phyloP scores from a whole-genome alignment of 352 stramenopile species.

The Thalassiosira mediterranea region DNA sequence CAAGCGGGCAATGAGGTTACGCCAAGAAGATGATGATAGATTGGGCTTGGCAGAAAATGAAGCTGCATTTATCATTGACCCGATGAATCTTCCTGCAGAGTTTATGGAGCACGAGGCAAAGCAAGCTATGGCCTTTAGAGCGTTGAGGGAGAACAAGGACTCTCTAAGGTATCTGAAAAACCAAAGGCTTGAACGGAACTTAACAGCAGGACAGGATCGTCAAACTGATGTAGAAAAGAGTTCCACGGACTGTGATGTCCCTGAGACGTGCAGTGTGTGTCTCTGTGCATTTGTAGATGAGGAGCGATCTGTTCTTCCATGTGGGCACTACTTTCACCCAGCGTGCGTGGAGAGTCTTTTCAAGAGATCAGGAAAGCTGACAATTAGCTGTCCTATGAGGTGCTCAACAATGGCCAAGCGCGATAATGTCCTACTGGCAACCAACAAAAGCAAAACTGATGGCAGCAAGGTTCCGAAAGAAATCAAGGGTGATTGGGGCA shows the following conservation, averaged over 20 bases:
- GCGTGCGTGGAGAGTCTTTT: constrained; percentile 64
- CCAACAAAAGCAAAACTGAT: constrained; percentile 54
- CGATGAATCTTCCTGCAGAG: constrained; percentile 26
- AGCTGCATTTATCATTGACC: constrained; percentile 49
- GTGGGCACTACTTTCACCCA: constrained; percentile 87
- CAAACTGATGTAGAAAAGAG: constrained; percentile 1
- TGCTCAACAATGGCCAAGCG: constrained; percentile 46
- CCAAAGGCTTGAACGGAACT: constrained; percentile 40
- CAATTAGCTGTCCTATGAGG: constrained; percentile 58
- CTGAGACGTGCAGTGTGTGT: constrained; percentile 86
- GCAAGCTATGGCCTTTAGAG: constrained; percentile 49
- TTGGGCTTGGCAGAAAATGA: constrained; percentile 53
- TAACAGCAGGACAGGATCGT: not conserved
- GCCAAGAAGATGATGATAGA: constrained; percentile 51
- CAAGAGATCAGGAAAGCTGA: constrained; percentile 19
- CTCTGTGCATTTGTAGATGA: constrained; percentile 77
- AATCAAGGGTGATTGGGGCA: constrained; percentile 67
- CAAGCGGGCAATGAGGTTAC: constrained; percentile 59
- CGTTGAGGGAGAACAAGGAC: constrained; percentile 51
- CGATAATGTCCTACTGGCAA: constrained; percentile 60
- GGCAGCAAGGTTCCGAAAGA: constrained; percentile 29
- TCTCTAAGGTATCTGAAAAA: constrained; percentile 70
- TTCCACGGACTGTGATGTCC: too few relatives aligned
- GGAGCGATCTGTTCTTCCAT: constrained; percentile 85
- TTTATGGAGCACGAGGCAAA: constrained; percentile 61